These are phyloP conservation scores for Emiliania huxleyi DNA, from an alignment of 78 protist genomes.

Conservation along the genomic window DNA sequence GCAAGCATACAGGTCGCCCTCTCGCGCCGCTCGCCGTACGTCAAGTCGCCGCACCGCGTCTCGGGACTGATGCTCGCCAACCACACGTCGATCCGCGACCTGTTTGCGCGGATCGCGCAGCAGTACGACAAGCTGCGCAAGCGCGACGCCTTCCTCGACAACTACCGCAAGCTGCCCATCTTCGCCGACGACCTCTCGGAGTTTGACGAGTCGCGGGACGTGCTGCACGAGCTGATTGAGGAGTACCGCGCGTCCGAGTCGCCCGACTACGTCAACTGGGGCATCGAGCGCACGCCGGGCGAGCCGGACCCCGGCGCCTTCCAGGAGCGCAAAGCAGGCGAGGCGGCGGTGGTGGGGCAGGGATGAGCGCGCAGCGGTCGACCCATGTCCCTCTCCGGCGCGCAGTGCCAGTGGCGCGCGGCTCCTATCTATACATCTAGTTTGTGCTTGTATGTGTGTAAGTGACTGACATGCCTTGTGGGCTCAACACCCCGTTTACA, in stretches of 20 bases:
- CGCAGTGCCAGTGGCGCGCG: too few species aligned
- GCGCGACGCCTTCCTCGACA: conserved; percentile 58
- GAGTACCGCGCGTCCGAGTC: conserved; percentile 89
- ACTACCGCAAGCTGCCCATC: conserved; percentile 47
- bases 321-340: not conserved
- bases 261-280: conserved; percentile 77
- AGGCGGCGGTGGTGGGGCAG: not conserved
- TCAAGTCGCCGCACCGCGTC: conserved; percentile 87
- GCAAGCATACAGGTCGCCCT: conserved; percentile 96
- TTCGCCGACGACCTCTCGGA: conserved; percentile 81
- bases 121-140: conserved; percentile 82
- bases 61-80: conserved; percentile 98
- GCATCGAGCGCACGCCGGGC: conserved; percentile 1
- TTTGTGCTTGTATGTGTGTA: too few species aligned
- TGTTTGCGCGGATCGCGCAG: conserved; percentile 40
- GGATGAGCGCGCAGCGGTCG: too few species aligned
- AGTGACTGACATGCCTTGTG: too few species aligned
- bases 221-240: conserved; percentile 73
- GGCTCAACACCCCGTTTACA: too few species aligned
- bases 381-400: too few species aligned
- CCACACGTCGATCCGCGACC: conserved; percentile 89
- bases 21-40: conserved; percentile 82
- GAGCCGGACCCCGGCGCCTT: not conserved
- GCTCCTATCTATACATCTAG: too few species aligned
- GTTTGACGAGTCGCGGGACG: conserved; percentile 81